Conservation (phyloP, 1,284 basidiomycete genomes). For the Mycena sp. region DNA sequence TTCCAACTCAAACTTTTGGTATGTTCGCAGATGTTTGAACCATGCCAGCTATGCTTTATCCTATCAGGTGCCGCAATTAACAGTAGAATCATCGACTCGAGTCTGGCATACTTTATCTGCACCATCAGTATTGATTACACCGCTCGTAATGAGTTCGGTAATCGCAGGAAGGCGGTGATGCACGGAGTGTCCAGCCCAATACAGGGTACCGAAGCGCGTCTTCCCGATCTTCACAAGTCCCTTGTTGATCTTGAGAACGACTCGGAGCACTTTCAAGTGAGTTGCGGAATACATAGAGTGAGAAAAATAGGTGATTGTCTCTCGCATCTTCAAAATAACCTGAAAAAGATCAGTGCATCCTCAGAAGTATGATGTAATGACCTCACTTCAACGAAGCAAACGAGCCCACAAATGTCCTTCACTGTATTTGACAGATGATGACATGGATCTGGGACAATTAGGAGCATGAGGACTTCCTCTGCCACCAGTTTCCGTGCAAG, state of each 20-base stretch:
- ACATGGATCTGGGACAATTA: slow-evolving; percentile 36
- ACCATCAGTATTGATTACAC: neutral
- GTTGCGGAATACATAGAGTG: slow-evolving; percentile 33
- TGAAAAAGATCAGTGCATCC: neutral
- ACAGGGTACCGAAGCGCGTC: slow-evolving; percentile 42
- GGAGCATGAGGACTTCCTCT: slow-evolving; percentile 22
- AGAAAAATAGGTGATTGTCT: slow-evolving; percentile 33
- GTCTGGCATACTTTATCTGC: no score
- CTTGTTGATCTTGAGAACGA: slow-evolving; percentile 14
- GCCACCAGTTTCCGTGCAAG: slow-evolving; percentile 19
- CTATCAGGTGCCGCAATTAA: no score
- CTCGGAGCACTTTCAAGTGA: slow-evolving; percentile 24
- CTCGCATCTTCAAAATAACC: slow-evolving; percentile 26
- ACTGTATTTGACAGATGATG: slow-evolving; percentile 36
- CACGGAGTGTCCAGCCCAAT: slow-evolving; percentile 31
- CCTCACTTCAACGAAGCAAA: slow-evolving; percentile 28
- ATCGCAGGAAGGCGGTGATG: slow-evolving; percentile 35
- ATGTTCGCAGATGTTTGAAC: no score
- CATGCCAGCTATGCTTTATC: no score
- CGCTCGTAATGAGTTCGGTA: slow-evolving; percentile 10
- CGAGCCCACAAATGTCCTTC: slow-evolving; percentile 37
- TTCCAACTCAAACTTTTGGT: no score
- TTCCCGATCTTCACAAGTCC: slow-evolving; percentile 39
- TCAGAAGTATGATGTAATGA: neutral
- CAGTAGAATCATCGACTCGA: no score